A percentile compares a stretch with the other conserved stretches of the same genome.
phyloP scores from a whole-genome alignment of 495 filamentous ascomycete genomes.

The Talaromyces wortmannii region DNA sequence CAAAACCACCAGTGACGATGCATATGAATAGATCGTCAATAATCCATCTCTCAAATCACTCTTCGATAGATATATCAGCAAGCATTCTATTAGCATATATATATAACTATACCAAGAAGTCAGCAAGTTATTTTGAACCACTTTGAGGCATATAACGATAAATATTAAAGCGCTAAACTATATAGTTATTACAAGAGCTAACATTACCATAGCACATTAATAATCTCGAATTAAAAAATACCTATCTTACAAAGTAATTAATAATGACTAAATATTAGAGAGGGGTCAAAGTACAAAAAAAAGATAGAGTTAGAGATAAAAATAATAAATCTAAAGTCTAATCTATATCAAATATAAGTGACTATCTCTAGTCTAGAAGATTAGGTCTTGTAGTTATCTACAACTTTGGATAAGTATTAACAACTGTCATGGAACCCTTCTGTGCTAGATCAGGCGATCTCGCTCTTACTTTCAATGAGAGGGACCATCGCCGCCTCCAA shows the following conservation, averaged over 20 bases:
- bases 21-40: conserved; percentile 9
- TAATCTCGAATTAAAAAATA: neutral
- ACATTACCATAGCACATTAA: neutral
- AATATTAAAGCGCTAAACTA: neutral
- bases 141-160: neutral
- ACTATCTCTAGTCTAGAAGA: neutral
- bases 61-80: conserved; percentile 13
- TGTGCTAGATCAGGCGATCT: neutral
- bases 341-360: neutral
- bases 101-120: conserved; percentile 15
- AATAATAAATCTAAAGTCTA: neutral
- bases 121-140: conserved; percentile 13
- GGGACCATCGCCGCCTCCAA: neutral
- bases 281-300: neutral
- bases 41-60: conserved; percentile 4
- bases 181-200: neutral
- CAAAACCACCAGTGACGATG: conserved; percentile 3
- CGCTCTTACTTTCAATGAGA: neutral
- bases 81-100: conserved; percentile 15
- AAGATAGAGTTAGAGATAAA: neutral
- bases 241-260: neutral
- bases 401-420: neutral
- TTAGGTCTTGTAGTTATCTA: neutral
- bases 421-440: neutral
- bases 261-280: neutral